Percentiles rank a stretch among this genome's conserved stretches.
Evolutionary conservation across 305 asterid genomes (phyloP).

Genomic region (Withania somnifera): DNA sequence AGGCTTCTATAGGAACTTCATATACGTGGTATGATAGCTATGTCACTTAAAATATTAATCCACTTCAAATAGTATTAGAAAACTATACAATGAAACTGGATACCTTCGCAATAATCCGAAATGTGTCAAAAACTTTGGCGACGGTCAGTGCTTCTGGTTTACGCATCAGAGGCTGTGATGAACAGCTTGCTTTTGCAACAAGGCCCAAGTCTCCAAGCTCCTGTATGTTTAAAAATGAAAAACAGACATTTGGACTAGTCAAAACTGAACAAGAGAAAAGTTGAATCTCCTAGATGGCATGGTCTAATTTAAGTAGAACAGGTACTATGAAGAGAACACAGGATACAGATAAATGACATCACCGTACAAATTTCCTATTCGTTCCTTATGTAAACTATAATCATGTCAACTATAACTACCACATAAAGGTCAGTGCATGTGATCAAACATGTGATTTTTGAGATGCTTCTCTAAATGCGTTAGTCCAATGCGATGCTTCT

Average conservation of each 20-base stretch:
- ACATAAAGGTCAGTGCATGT: background rate
- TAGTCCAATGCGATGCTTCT: background rate
- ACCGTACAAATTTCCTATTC: background rate
- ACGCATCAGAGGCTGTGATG: constrained; percentile 82
- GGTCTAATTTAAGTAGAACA: background rate
- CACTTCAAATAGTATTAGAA: background rate
- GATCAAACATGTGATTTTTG: background rate
- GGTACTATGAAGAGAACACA: background rate
- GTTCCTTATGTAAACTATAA: background rate
- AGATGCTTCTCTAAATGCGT: background rate
- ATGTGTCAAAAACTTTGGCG: constrained; percentile 70
- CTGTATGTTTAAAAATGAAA: constrained; percentile 18
- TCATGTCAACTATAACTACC: background rate
- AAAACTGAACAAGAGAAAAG: background rate
- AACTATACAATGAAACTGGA: background rate
- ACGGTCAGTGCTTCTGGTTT: constrained; percentile 87
- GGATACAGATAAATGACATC: background rate
- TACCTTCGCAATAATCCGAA: constrained; percentile 85
- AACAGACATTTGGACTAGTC: background rate
- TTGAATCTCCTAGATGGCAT: background rate
- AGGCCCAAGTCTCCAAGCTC: constrained; percentile 93
- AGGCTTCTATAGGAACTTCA: background rate
- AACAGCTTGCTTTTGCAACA: constrained; percentile 86
- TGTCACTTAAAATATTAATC: background rate
- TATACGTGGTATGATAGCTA: background rate